phyloP scores from a whole-genome alignment of 805 yeast genomes.

The Zygoascus flipseniorum region DNA sequence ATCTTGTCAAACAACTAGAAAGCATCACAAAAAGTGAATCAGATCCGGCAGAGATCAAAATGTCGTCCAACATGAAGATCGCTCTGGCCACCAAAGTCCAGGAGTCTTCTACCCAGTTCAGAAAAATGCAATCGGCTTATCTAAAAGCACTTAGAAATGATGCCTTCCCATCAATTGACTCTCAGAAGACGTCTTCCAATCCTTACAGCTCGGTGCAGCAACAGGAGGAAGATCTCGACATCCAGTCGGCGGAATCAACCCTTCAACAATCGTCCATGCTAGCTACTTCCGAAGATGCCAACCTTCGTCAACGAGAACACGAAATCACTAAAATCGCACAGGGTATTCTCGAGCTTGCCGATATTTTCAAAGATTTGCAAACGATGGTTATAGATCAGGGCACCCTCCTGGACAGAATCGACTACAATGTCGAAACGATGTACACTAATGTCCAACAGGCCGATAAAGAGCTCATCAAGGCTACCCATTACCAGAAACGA shows the following conservation, averaged over 20 bases:
- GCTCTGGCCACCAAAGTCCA: conserved; percentile 82
- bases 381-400: conserved; percentile 92
- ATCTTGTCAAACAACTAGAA: conserved; percentile 60
- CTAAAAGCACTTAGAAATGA: conserved; percentile 77
- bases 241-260: conserved; percentile 30
- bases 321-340: conserved; percentile 88
- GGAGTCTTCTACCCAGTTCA: conserved; percentile 61
- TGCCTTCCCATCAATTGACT: conserved; percentile 30
- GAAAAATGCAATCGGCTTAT: conserved; percentile 84
- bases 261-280: conserved; percentile 26
- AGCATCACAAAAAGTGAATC: conserved; percentile 31
- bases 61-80: conserved; percentile 74
- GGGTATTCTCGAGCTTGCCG: conserved; percentile 88
- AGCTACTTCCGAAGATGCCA: conserved; percentile 30
- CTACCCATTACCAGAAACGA: conserved; percentile 74
- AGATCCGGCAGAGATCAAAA: conserved; percentile 45
- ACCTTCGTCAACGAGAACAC: conserved; percentile 66
- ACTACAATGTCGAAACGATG: conserved; percentile 81
- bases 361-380: conserved; percentile 90
- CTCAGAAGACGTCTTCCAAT: neutral
- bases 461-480: conserved; percentile 65
- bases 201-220: conserved; percentile 8
- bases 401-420: conserved; percentile 85
- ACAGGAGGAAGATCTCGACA: conserved; percentile 24
- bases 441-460: conserved; percentile 68